Base-by-base conservation (phyloP, 306 rosid genomes). In the Cicer chorassanicum region DNA sequence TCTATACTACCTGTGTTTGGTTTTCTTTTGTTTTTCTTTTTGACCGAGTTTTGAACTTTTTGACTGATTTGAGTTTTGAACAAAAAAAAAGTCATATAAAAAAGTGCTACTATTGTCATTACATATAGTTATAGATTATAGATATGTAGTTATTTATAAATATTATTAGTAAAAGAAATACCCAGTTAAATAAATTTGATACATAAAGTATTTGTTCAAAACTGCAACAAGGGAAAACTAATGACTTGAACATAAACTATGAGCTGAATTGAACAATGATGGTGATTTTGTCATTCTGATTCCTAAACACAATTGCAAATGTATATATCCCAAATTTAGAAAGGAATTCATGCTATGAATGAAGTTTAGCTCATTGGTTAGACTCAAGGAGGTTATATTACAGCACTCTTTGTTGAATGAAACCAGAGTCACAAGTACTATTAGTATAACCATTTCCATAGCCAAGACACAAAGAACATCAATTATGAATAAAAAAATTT, bases 401-500 rank as follows among this genome's bases (percentile, higher is more conserved):
- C 4, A 29, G 4, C 36, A 19, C 21, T 19, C 21, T 19, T 19
- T 43, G 48, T 43, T 43, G 48, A 8, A 12, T 43, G 21, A 19
- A 19, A 7, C 48, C 7, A 43, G 13, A 9, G 13, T 43, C 9
- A 43, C 4, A 3, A 45, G 51, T 2, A 29, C 36, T 29, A 29
- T 29, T 29, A 54, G 70, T 14, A 71, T 50, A 45, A 39, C 51
- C 42, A 60, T 7, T 36, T 61, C 62, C 68, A 10, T 3, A 29
- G 36, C 36, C 36, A 29, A 40, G 34, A 65, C n/a, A 48, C 19
- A 74, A 67, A 70, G 74, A 65, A 70, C 70, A 49, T 70, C 69
- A 80, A 72, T 53, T 51, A 72, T 41, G 77, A 76, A 61, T 73
- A 65, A 65, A 76, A 68, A 68, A 78, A 73, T 53, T 61, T 51